phyloP scores from a whole-genome alignment of 176 grass and related monocot species.

The Dactylis glomerata region DNA sequence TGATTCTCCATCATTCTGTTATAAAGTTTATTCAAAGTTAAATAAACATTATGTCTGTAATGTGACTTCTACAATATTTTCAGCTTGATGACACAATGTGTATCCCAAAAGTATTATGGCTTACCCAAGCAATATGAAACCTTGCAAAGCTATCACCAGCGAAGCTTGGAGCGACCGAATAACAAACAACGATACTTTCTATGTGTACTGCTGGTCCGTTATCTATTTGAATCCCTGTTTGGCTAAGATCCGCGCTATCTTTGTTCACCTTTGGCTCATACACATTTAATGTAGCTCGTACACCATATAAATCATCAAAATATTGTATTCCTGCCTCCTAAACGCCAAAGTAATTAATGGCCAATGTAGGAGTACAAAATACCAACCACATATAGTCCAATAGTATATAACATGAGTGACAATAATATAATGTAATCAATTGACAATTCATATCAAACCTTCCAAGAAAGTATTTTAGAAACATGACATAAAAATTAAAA shows the following conservation, averaged over 20 bases:
- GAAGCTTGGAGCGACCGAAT: neutral
- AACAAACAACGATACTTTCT: neutral
- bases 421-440: neutral
- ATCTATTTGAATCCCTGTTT: neutral
- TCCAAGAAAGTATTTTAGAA: neutral
- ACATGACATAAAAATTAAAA: neutral
- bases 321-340: neutral
- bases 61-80: neutral
- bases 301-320: neutral
- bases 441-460: neutral
- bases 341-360: neutral
- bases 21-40: neutral
- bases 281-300: neutral
- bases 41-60: neutral
- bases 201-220: neutral
- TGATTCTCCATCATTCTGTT: neutral
- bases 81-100: neutral
- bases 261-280: neutral
- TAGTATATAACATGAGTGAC: neutral
- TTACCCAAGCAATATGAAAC: conserved; percentile 26
- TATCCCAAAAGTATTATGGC: neutral
- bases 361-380: neutral
- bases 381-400: neutral
- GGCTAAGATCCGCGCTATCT: neutral
- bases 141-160: conserved; percentile 9